phyloP scores from a whole-genome alignment of 2,329 filamentous ascomycete species.

The Keithomyces neogunnii region DNA sequence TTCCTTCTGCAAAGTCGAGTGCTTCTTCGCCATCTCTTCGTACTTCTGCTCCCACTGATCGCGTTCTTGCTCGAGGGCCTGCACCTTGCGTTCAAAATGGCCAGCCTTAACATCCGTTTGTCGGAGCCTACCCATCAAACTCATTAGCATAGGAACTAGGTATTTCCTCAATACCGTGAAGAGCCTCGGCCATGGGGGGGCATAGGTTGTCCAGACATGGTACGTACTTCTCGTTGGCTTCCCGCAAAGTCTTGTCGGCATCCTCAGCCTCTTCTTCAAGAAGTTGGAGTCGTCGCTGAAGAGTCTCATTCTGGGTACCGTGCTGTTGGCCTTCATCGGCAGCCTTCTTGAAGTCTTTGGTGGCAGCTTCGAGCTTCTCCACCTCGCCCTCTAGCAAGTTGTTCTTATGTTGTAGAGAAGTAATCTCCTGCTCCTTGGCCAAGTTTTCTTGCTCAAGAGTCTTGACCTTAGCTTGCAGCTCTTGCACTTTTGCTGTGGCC shows the following conservation, averaged over 20 bases:
- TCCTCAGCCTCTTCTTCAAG: slow-evolving; percentile 97
- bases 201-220: background rate
- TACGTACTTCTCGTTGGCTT: slow-evolving; percentile 96
- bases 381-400: slow-evolving; percentile 80
- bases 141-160: slow-evolving; percentile 9
- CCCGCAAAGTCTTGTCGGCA: slow-evolving; percentile 90
- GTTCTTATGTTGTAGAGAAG: slow-evolving; percentile 93
- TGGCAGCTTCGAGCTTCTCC: slow-evolving; percentile 77
- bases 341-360: slow-evolving; percentile 82
- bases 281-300: slow-evolving; percentile 87
- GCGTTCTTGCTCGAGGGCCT: slow-evolving; percentile 84
- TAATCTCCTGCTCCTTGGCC: slow-evolving; percentile 96
- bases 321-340: slow-evolving; percentile 76
- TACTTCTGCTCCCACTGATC: slow-evolving; percentile 97
- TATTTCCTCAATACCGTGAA: background rate
- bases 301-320: slow-evolving; percentile 82
- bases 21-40: slow-evolving; percentile 94
- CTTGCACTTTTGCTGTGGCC: slow-evolving; percentile 70
- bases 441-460: slow-evolving; percentile 88
- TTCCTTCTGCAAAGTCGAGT: slow-evolving; percentile 76
- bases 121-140: slow-evolving; percentile 60
- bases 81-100: slow-evolving; percentile 98
- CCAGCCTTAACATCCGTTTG: slow-evolving; percentile 99
- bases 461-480: slow-evolving; percentile 83
- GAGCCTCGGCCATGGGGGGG: slow-evolving; percentile 13